A percentile compares a stretch with the other conserved stretches of the same genome.
These are phyloP conservation scores for Graphiopsis chlorocephala DNA, from an alignment of 2,329 filamentous ascomycete species.

Conservation along the genomic window DNA sequence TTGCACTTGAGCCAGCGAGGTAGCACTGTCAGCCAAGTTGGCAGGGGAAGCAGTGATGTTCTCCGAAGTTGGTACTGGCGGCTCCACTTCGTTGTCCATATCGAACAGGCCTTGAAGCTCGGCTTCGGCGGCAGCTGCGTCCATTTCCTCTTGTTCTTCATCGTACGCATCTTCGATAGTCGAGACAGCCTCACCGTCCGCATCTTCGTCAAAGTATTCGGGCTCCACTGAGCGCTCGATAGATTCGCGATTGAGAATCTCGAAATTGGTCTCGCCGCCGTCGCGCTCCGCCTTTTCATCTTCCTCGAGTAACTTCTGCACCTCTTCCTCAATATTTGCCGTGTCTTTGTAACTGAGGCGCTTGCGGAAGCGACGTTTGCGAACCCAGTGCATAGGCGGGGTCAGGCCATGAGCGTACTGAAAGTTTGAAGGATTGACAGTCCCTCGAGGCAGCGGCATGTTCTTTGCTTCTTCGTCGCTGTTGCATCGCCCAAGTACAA, in stretches of 20 bases:
- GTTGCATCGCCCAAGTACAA: slow-evolving; percentile 68
- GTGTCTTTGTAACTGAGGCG: slow-evolving; percentile 79
- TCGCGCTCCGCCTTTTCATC: slow-evolving; percentile 57
- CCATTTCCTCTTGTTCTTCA: slow-evolving; percentile 41
- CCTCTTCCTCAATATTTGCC: slow-evolving; percentile 77
- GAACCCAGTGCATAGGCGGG: slow-evolving; percentile 81
- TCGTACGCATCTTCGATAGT: slow-evolving; percentile 36
- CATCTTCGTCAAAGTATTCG: slow-evolving; percentile 33
- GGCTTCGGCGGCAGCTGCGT: slow-evolving; percentile 31
- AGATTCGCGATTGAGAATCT: slow-evolving; percentile 45
- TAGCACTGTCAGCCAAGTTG: slow-evolving; percentile 27
- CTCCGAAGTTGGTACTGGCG: slow-evolving; percentile 22
- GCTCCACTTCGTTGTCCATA: slow-evolving; percentile 30
- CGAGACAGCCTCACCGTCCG: slow-evolving; percentile 30
- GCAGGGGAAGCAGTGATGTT: slow-evolving; percentile 28
- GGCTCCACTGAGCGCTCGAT: slow-evolving; percentile 38
- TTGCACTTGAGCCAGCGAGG: slow-evolving; percentile 26
- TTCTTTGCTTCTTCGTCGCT: slow-evolving; percentile 51
- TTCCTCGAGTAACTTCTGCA: slow-evolving; percentile 68
- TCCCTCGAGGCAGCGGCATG: slow-evolving; percentile 60
- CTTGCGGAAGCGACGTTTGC: slow-evolving; percentile 79
- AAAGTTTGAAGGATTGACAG: slow-evolving; percentile 65
- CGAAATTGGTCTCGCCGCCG: slow-evolving; percentile 46
- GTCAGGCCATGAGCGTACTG: slow-evolving; percentile 83
- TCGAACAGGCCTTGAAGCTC: slow-evolving; percentile 39